Evolutionary conservation across 345 rosid genomes (phyloP).

Genomic region (Carallia brachiata): DNA sequence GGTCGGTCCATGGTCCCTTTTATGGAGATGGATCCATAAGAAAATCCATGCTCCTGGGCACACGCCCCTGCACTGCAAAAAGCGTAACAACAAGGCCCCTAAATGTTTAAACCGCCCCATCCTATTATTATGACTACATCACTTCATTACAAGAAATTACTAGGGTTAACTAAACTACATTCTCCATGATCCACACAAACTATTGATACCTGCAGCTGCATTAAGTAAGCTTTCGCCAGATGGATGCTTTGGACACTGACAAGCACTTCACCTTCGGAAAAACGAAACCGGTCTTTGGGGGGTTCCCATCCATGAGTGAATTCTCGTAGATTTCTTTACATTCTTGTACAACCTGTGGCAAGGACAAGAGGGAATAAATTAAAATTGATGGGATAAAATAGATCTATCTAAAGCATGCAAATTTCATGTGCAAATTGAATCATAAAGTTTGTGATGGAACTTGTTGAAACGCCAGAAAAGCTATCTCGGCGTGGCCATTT

Average conservation of each 20-base stretch:
- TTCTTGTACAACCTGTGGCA: constrained; percentile 84
- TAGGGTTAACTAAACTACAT: neutral
- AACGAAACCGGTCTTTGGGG: constrained; percentile 81
- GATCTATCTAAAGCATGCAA: no score
- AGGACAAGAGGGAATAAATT: neutral
- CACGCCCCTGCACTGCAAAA: no score
- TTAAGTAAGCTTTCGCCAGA: constrained; percentile 75
- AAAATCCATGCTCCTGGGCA: no score
- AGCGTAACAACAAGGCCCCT: neutral
- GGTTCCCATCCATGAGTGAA: constrained; percentile 74
- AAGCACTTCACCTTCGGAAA: constrained; percentile 85
- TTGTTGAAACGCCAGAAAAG: no score
- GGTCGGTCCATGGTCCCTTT: no score
- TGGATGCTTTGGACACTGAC: constrained; percentile 56
- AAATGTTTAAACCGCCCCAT: neutral
- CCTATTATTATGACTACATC: neutral
- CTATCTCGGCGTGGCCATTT: neutral
- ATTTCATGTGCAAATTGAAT: no score
- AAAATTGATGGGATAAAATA: no score
- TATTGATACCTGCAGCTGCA: neutral
- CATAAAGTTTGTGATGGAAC: no score
- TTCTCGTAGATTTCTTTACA: constrained; percentile 95
- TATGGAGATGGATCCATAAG: no score
- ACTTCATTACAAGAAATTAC: neutral
- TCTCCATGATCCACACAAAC: neutral